Percentiles rank a stretch among this genome's conserved stretches.
These are phyloP conservation scores for Hyaloscypha bicolor DNA, from an alignment of 495 filamentous ascomycete species.

Conservation along the genomic window DNA sequence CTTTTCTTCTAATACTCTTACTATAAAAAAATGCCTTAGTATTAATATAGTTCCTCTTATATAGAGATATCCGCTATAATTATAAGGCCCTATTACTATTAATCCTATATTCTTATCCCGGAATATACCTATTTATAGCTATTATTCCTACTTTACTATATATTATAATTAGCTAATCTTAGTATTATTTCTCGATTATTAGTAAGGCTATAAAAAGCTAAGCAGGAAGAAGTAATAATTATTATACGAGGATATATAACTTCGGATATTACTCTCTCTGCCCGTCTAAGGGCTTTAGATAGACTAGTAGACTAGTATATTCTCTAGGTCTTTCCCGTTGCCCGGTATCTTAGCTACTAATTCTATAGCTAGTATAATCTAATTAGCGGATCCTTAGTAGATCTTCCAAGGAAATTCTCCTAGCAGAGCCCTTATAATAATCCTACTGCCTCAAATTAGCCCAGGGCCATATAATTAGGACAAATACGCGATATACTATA, in stretches of 20 bases:
- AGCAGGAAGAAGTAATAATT: constrained; percentile 6
- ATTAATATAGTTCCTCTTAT: constrained; percentile 12
- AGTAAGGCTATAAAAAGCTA: constrained; percentile 13
- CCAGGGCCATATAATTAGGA: constrained; percentile 20
- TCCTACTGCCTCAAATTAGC: constrained; percentile 8
- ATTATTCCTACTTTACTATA: neutral
- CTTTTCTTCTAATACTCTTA: neutral
- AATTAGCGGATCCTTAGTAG: constrained; percentile 15
- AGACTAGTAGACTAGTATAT: constrained; percentile 15
- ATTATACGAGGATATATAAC: neutral
- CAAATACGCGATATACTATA: constrained; percentile 5
- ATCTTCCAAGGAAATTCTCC: constrained; percentile 1
- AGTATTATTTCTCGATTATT: constrained; percentile 19
- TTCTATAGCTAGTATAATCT: constrained; percentile 17
- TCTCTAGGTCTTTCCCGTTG: constrained; percentile 17
- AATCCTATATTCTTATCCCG: constrained; percentile 20
- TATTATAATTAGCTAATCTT: neutral
- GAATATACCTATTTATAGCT: constrained; percentile 19
- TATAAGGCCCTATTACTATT: constrained; percentile 20
- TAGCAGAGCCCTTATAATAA: constrained; percentile 12
- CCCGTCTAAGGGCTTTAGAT: constrained; percentile 12
- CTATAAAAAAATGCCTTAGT: constrained; percentile 14
- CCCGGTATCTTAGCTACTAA: constrained; percentile 19
- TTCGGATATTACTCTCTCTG: constrained; percentile 1
- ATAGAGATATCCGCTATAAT: constrained; percentile 15